Evolutionary conservation across 106 monocot species (phyloP), one percentile per base, ranked within the genome.

Genomic region (Iris macrosiphon): DNA sequence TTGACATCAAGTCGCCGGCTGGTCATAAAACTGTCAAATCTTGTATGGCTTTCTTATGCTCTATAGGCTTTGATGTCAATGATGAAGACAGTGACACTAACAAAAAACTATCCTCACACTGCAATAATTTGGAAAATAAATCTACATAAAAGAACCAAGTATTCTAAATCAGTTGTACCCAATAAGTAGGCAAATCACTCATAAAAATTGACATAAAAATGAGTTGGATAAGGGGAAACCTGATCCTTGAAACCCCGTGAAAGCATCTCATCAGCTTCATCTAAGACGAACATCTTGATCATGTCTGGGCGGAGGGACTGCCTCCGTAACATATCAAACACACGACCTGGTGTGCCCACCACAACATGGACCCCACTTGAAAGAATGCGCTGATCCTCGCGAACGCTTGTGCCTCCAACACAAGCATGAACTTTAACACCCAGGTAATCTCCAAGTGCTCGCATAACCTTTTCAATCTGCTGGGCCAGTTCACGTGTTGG

Each of bases 181-280:
- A n/a, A n/a, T n/a, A n/a, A n/a, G n/a, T n/a, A n/a, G n/a, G n/a
- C n/a, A n/a, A n/a, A n/a, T n/a, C n/a, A n/a, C n/a, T n/a, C n/a
- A n/a, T n/a, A n/a, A n/a, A n/a, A n/a, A n/a, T n/a, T n/a, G n/a
- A n/a, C n/a, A n/a, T n/a, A n/a, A n/a, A n/a, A n/a, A n/a, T n/a
- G n/a, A n/a, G n/a, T n/a, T n/a, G n/a, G 9, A 34, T 13, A 49
- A 48, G n/a, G 44, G 9, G 23, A 16, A 14, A 83, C 83, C 78
- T 83, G 83, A 42, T 83, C 83, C 74, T 78, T 83, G 69, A 83
- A 83, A 31, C 83, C 83, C 20, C 83, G 74, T 46, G 83, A 83
- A 42, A 83, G 74, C 83, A 83, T 83, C 49, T 83, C 83, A 71
- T 83, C 83, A 34, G 83, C 83, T 40, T 83, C 83, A 71, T 83